A percentile compares a stretch with the other conserved stretches of the same genome.
Evolutionary conservation across 1,284 basidiomycete genomes (phyloP).

Genomic region (Melampsora abietis-canadensis): DNA sequence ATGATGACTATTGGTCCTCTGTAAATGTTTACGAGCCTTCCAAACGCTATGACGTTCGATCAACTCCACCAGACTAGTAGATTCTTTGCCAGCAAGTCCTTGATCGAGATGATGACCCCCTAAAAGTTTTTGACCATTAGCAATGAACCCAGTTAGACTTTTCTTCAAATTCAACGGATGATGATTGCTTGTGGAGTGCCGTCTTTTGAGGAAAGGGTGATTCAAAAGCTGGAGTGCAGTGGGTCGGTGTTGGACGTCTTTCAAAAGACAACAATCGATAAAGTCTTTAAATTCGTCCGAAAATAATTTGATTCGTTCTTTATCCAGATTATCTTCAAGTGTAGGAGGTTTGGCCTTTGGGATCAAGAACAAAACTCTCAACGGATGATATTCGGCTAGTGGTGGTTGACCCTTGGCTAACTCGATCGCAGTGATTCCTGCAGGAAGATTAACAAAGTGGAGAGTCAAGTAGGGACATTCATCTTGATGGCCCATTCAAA

Average conservation of each 20-base stretch:
- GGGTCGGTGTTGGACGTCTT: conserved; percentile 83
- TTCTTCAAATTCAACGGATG: conserved; percentile 4
- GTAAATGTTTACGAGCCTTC: conserved; percentile 46
- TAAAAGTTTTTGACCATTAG: conserved; percentile 24
- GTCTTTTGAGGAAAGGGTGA: conserved; percentile 88
- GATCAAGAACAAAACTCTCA: conserved; percentile 57
- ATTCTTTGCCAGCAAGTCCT: neutral
- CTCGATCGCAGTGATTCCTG: conserved; percentile 56
- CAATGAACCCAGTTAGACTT: conserved; percentile 29
- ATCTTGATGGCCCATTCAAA: neutral
- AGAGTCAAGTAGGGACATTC: neutral
- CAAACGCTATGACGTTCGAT: conserved; percentile 61
- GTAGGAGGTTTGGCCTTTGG: conserved; percentile 74
- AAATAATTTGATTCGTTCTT: conserved; percentile 56
- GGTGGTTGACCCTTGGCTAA: conserved; percentile 57
- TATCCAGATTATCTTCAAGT: conserved; percentile 66
- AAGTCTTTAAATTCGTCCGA: conserved; percentile 87
- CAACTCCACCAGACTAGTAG: conserved; percentile 69
- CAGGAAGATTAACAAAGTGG: neutral
- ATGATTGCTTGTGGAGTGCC: conserved; percentile 62
- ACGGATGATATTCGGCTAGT: conserved; percentile 57
- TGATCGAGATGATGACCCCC: conserved; percentile 1
- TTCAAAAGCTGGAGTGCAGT: conserved; percentile 84
- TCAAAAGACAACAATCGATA: conserved; percentile 82
- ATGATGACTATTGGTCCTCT: conserved; percentile 7